Evolutionary conservation across 2,329 filamentous ascomycete genomes (phyloP).

Genomic region (Cordyceps cateniannulata): DNA sequence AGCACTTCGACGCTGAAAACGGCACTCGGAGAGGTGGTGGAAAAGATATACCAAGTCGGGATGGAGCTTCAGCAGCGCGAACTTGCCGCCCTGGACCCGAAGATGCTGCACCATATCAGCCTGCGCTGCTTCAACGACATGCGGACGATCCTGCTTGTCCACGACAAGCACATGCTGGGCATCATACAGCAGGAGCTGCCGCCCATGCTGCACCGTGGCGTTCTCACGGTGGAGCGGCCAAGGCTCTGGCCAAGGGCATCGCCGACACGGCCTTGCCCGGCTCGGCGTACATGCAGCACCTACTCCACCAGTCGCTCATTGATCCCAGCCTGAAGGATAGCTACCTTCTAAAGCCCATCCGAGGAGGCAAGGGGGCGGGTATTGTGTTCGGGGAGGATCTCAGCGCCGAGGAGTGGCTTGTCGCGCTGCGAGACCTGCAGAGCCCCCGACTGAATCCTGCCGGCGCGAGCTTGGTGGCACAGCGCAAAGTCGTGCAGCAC

Average conservation of each 20-base stretch:
- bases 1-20: slow-evolving; percentile 14
- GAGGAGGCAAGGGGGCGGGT: slow-evolving; percentile 32
- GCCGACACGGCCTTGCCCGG: slow-evolving; percentile 30
- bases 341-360: slow-evolving; percentile 32
- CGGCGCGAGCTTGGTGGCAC: not conserved
- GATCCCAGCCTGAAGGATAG: slow-evolving; percentile 17
- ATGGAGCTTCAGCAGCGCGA: slow-evolving; percentile 35
- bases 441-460: not conserved
- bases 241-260: slow-evolving; percentile 22
- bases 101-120: slow-evolving; percentile 29
- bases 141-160: slow-evolving; percentile 32
- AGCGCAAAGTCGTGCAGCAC: not conserved
- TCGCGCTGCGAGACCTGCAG: not conserved
- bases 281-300: slow-evolving; percentile 19
- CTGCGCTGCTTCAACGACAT: slow-evolving; percentile 35
- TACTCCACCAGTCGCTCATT: slow-evolving; percentile 14
- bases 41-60: slow-evolving; percentile 31
- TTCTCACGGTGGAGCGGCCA: slow-evolving; percentile 22
- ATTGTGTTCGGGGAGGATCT: slow-evolving; percentile 34
- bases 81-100: slow-evolving; percentile 23
- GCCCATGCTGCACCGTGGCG: slow-evolving; percentile 19
- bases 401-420: not conserved
- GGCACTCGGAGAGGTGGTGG: slow-evolving; percentile 21
- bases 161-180: slow-evolving; percentile 37
- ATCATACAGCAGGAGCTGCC: slow-evolving; percentile 30